phyloP scores from a whole-genome alignment of 1,284 basidiomycete species.

The Tilletia setariae region DNA sequence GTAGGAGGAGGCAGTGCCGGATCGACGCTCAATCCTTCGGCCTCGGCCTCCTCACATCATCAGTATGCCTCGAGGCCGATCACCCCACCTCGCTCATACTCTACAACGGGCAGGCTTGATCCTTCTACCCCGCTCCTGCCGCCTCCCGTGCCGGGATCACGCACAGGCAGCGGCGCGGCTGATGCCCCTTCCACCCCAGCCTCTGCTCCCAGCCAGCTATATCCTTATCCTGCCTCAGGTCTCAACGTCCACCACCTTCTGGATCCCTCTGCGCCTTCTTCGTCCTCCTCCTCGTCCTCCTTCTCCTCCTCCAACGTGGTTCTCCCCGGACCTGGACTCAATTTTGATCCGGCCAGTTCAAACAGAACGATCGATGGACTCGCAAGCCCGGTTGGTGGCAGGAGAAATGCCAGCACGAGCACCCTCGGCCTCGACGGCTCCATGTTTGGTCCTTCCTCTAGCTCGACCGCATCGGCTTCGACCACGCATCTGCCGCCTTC shows the following conservation, averaged over 20 bases:
- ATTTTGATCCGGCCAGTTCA: not conserved
- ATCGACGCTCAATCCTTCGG: too few relatives aligned
- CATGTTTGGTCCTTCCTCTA: not conserved
- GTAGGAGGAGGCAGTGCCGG: too few relatives aligned
- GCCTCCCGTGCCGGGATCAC: not conserved
- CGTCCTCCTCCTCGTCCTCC: not conserved
- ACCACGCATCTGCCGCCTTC: not conserved
- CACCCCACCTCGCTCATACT: conserved; percentile 4
- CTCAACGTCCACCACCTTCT: too few relatives aligned
- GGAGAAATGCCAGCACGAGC: conserved; percentile 26
- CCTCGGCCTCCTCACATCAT: too few relatives aligned
- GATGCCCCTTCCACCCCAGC: too few relatives aligned
- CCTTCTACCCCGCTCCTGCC: too few relatives aligned
- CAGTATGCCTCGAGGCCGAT: not conserved
- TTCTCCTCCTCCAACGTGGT: not conserved
- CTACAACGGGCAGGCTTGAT: not conserved
- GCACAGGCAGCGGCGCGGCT: not conserved
- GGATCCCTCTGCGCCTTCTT: not conserved
- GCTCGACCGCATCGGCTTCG: not conserved
- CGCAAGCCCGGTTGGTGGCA: conserved; percentile 19
- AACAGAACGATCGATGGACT: not conserved
- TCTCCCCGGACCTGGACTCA: not conserved
- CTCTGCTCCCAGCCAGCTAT: too few relatives aligned
- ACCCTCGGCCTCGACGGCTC: conserved; percentile 29
- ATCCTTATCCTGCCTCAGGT: too few relatives aligned